Base-by-base conservation (phyloP, 2,329 filamentous ascomycete species). In the Akanthomyces dipterigenus region DNA sequence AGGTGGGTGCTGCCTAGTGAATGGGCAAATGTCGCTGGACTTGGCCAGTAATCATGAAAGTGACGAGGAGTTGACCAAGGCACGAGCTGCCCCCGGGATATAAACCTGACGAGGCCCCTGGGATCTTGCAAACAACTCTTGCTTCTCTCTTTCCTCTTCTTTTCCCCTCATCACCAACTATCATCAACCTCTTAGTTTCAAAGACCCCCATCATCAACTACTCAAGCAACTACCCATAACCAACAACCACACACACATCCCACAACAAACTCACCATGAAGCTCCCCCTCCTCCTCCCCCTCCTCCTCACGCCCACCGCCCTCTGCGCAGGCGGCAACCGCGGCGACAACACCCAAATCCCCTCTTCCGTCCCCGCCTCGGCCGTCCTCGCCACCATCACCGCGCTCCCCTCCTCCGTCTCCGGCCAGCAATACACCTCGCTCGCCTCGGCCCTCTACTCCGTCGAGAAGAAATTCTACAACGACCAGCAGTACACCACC, bases 371-470 rank as follows among this genome's bases (percentile, higher is more conserved):
- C 9, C 54, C 54, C 18, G 54, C 54, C 26, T 56, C 54, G 24
- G 14, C 40, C 54, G 54, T 56, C 1, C 54, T 56, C 54, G 54
- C n/a, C 40, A 56, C 54, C 26, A 6, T 45, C 26, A 34, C 54
- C 40, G 42, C 5, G 4, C 54, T 56, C 5, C 54, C 54, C 9
- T 1, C 36, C 22, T 34, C 54, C 9, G 28, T 56, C 18, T 16
- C 40, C 8, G 54, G 40, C 54, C 12, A n/a, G 26, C 54, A 24
- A 18, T 56, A 56, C 54, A 56, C 54, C 9, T 46, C 54, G 3
- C 54, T 56, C 24, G 54, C 54, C 5, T 61, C 57, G 24, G 64
- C 63, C 5, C 55, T 65, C 26, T 64, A 60, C 50, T 58, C 62
- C 16, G 63, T 64, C 46, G 60, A 65, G 3, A 24, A 36, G 14